Conservation (phyloP, 202 grass and related monocot species). For the Panicum virgatum region DNA sequence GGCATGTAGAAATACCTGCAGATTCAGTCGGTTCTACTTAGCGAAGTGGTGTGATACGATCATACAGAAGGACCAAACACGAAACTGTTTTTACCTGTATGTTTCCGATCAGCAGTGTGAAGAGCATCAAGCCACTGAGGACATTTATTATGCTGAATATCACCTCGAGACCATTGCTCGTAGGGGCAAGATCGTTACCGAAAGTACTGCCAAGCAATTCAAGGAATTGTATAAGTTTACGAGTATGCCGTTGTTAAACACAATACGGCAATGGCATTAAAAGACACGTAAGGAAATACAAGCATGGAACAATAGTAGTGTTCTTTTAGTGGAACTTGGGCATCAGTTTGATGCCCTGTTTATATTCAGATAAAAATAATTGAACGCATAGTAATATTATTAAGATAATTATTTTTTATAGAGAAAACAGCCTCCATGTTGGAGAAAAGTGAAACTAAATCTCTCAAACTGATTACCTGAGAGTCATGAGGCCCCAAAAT, state of each 20-base stretch:
- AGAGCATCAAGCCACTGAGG: slow-evolving; percentile 94
- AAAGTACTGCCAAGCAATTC: slow-evolving; percentile 65
- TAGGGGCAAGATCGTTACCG: slow-evolving; percentile 88
- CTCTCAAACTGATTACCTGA: slow-evolving; percentile 57
- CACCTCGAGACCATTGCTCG: slow-evolving; percentile 88
- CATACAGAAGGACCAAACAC: background rate
- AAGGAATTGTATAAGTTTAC: slow-evolving; percentile 6
- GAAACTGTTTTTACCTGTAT: slow-evolving; percentile 62
- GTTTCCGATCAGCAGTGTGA: slow-evolving; percentile 95
- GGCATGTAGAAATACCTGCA: slow-evolving; percentile 89
- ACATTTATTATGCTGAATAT: slow-evolving; percentile 87
- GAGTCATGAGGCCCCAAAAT: slow-evolving; percentile 98
- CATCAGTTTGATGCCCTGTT: background rate
- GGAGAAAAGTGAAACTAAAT: background rate
- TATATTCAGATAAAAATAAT: background rate
- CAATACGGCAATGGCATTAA: background rate
- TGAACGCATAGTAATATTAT: background rate
- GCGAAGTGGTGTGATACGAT: background rate
- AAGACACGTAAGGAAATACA: background rate
- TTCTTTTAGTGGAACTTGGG: background rate
- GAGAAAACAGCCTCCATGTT: background rate
- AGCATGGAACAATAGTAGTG: background rate
- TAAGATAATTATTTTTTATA: background rate
- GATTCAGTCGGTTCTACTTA: background rate
- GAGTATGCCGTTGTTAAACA: background rate